A percentile compares a stretch with the other conserved stretches of the same genome.
Evolutionary conservation across 1,284 basidiomycete genomes (phyloP).

Genomic region (Volvariella surrecta): DNA sequence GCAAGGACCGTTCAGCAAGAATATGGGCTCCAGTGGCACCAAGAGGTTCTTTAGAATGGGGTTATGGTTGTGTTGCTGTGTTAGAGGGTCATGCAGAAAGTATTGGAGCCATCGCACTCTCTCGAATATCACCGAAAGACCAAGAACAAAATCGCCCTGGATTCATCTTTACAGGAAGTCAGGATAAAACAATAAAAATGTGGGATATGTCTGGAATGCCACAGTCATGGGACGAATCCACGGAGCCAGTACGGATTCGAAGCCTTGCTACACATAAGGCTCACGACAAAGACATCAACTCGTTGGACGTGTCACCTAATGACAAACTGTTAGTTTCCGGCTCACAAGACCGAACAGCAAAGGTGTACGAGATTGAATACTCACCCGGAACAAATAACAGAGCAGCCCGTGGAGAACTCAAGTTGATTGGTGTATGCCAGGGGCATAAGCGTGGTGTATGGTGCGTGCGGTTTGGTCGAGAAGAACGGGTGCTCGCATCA

Average conservation of each 20-base stretch:
- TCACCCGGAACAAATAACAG: constrained; percentile 28
- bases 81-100: constrained; percentile 95
- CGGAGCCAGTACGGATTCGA: constrained; percentile 43
- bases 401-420: constrained; percentile 56
- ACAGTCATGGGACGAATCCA: constrained; percentile 13
- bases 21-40: constrained; percentile 55
- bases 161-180: constrained; percentile 91
- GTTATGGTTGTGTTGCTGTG: constrained; percentile 78
- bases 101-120: constrained; percentile 84
- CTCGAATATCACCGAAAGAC: constrained; percentile 22
- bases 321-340: constrained; percentile 87
- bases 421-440: constrained; percentile 81
- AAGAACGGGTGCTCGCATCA: constrained; percentile 83
- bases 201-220: constrained; percentile 78
- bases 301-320: constrained; percentile 89
- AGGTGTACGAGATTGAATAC: constrained; percentile 79
- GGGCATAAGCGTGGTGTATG: constrained; percentile 98
- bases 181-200: constrained; percentile 97
- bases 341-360: constrained; percentile 93
- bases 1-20: constrained; percentile 86
- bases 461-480: constrained; percentile 82
- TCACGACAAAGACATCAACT: constrained; percentile 99
- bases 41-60: constrained; percentile 28
- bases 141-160: constrained; percentile 21
- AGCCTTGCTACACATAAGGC: constrained; percentile 88